phyloP scores from a whole-genome alignment of 106 monocot species.

The Platanthera zijinensis region DNA sequence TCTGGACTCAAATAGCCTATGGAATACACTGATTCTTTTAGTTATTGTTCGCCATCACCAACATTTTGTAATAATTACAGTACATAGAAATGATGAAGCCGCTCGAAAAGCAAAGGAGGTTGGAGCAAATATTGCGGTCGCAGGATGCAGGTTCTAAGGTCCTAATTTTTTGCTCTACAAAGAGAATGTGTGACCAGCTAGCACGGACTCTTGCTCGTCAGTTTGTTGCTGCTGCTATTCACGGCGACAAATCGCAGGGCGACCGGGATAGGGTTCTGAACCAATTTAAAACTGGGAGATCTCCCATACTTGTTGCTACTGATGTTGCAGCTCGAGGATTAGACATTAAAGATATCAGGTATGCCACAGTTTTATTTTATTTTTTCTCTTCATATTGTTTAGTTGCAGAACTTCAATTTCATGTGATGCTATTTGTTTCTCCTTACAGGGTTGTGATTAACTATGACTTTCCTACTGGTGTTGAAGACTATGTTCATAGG shows the following conservation, averaged over 20 bases:
- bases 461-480: slow-evolving; percentile 89
- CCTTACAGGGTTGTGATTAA: slow-evolving; percentile 77
- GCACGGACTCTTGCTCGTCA: slow-evolving; percentile 50
- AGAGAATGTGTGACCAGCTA: slow-evolving; percentile 93
- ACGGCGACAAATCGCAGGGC: slow-evolving; percentile 67
- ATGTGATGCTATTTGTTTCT: not conserved
- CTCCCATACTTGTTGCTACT: slow-evolving; percentile 76
- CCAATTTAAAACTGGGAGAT: slow-evolving; percentile 68
- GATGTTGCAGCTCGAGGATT: slow-evolving; percentile 77
- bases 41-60: not conserved
- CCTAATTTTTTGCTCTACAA: slow-evolving; percentile 84
- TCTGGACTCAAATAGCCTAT: slow-evolving; percentile 6
- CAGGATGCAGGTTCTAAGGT: slow-evolving; percentile 83
- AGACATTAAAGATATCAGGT: slow-evolving; percentile 97
- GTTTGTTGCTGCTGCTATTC: slow-evolving; percentile 78
- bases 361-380: not conserved
- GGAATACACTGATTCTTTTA: not conserved
- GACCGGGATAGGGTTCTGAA: slow-evolving; percentile 78
- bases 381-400: not conserved
- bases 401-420: not conserved
- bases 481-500: slow-evolving; percentile 93
- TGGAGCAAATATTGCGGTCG: slow-evolving; percentile 82
- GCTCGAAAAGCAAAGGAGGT: slow-evolving; percentile 62
- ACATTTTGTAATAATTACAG: slow-evolving; percentile 22
- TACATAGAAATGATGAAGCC: slow-evolving; percentile 68